phyloP scores from a whole-genome alignment of 2,329 filamentous ascomycete species.

The Ophiognomonia clavigignenti-juglandacearum region DNA sequence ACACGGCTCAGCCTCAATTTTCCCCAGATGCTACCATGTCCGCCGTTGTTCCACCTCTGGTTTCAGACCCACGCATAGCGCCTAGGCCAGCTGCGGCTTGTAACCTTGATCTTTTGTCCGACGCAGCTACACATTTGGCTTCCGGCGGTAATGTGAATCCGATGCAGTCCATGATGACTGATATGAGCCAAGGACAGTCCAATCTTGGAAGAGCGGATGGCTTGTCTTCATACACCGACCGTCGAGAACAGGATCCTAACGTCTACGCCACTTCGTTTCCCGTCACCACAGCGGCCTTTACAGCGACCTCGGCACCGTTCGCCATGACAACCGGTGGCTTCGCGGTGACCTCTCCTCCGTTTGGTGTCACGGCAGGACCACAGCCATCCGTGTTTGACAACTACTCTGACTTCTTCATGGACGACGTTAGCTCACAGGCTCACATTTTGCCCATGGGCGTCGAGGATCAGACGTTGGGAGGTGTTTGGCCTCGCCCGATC shows the following conservation, averaged over 20 bases:
- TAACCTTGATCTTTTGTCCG: slow-evolving; percentile 54
- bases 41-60: slow-evolving; percentile 32
- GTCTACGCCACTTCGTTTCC: slow-evolving; percentile 36
- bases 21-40: slow-evolving; percentile 34
- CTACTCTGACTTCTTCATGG: slow-evolving; percentile 51
- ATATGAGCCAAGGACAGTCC: slow-evolving; percentile 35
- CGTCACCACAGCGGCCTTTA: slow-evolving; percentile 30
- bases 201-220: slow-evolving; percentile 40
- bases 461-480: slow-evolving; percentile 42
- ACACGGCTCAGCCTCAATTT: slow-evolving; percentile 29
- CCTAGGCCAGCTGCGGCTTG: slow-evolving; percentile 42
- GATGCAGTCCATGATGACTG: slow-evolving; percentile 46
- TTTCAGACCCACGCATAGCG: slow-evolving; percentile 42
- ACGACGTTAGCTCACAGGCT: slow-evolving; percentile 50
- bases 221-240: slow-evolving; percentile 41
- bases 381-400: slow-evolving; percentile 43
- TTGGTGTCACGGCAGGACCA: slow-evolving; percentile 9
- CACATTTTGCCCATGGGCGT: slow-evolving; percentile 46
- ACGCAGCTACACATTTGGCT: slow-evolving; percentile 49
- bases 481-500: slow-evolving; percentile 44
- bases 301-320: slow-evolving; percentile 10
- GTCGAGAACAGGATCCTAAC: slow-evolving; percentile 40
- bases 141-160: slow-evolving; percentile 50
- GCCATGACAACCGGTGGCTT: slow-evolving; percentile 33
- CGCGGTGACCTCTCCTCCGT: slow-evolving; percentile 31